Percentiles rank a stretch among this genome's conserved stretches.
phyloP scores from a whole-genome alignment of 1,284 basidiomycete genomes.

The Tilletia indica region DNA sequence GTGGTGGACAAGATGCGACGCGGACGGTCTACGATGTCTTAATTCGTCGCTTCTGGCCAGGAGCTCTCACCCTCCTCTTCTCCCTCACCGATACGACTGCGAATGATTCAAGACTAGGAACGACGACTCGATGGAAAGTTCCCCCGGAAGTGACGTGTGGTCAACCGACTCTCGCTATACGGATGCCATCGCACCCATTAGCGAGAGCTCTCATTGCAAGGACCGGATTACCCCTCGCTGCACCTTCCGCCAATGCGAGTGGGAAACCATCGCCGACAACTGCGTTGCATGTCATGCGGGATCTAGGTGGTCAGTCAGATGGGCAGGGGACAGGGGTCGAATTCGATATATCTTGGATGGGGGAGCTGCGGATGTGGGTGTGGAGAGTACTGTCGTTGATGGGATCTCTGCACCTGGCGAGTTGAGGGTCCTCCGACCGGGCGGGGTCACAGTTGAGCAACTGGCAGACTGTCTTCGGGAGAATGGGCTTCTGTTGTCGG shows the following conservation, averaged over 20 bases:
- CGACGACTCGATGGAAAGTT: not conserved
- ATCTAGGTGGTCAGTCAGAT: constrained; percentile 65
- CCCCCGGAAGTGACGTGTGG: constrained; percentile 64
- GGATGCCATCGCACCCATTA: constrained; percentile 91
- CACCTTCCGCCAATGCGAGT: constrained; percentile 91
- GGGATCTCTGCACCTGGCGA: constrained; percentile 63
- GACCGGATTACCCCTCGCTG: constrained; percentile 76
- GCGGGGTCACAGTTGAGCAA: constrained; percentile 87
- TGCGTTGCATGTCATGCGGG: constrained; percentile 79
- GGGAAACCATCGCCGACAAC: constrained; percentile 90
- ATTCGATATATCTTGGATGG: constrained; percentile 84
- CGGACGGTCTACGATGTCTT: constrained; percentile 31
- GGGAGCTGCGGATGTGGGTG: constrained; percentile 79
- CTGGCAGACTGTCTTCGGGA: constrained; percentile 30
- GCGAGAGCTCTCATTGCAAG: constrained; percentile 83
- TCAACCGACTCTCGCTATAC: constrained; percentile 80
- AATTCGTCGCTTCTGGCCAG: constrained; percentile 89
- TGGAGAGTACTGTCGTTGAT: constrained; percentile 95
- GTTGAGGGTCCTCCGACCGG: constrained; percentile 82
- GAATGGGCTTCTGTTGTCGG: constrained; percentile 16
- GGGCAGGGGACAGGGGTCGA: constrained; percentile 28
- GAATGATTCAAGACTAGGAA: constrained; percentile 19
- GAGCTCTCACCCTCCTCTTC: constrained; percentile 87
- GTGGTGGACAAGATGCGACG: too few relatives aligned
- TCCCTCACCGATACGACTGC: constrained; percentile 59